Evolutionary conservation across 495 filamentous ascomycete genomes (phyloP).

Genomic region (Neurospora tetrasperma): DNA sequence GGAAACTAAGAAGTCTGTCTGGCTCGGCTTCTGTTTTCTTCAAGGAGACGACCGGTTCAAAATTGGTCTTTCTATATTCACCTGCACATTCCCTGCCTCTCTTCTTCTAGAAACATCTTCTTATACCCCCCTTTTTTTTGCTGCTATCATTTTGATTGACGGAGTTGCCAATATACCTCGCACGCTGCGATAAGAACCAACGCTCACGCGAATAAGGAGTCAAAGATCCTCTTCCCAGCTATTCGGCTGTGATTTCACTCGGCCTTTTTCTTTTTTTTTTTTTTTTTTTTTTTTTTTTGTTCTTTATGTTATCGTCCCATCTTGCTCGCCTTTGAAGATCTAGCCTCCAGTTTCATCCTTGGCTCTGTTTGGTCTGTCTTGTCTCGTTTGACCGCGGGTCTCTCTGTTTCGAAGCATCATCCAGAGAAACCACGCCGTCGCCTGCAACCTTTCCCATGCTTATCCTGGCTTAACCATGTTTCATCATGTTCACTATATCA

Average conservation of each 20-base stretch:
- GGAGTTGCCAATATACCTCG: conserved; percentile 10
- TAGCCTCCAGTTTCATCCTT: not conserved
- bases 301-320: conserved; percentile 13
- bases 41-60: not conserved
- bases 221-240: not conserved
- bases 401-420: conserved; percentile 3
- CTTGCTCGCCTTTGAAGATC: not conserved
- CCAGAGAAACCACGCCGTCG: conserved; percentile 3
- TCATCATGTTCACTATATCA: not conserved
- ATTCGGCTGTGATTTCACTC: not conserved
- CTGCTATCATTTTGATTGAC: conserved; percentile 7
- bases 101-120: conserved; percentile 3
- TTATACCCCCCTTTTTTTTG: conserved; percentile 16
- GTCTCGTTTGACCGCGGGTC: conserved; percentile 7
- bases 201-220: conserved; percentile 30
- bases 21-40: not conserved
- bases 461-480: not conserved
- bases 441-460: conserved; percentile 3
- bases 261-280: not conserved
- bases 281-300: conserved; percentile 7
- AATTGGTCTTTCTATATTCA: not conserved
- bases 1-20: not conserved
- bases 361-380: conserved; percentile 5
- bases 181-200: conserved; percentile 23
- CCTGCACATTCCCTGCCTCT: conserved; percentile 9